A percentile compares a stretch with the other conserved stretches of the same genome.
Evolutionary conservation across 2,329 filamentous ascomycete species (phyloP).

Genomic region (Trichocomaceae sp.): DNA sequence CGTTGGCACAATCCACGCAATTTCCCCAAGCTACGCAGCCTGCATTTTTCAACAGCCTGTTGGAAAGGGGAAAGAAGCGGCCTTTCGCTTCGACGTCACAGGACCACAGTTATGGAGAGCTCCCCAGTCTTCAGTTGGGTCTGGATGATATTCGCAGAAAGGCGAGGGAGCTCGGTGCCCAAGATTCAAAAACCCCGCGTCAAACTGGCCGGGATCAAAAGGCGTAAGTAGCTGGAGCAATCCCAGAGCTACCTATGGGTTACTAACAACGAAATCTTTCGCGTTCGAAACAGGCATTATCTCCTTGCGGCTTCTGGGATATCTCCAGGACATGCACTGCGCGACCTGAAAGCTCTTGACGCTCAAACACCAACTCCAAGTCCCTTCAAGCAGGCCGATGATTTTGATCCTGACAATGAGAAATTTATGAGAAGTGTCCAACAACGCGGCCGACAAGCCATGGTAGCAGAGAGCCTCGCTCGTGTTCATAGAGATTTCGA

Average conservation of each 20-base stretch:
- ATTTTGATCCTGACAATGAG: constrained; percentile 51
- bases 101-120: constrained; percentile 57
- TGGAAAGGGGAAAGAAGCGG: constrained; percentile 61
- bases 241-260: not conserved
- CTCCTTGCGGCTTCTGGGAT: constrained; percentile 89
- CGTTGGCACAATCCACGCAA: constrained; percentile 20
- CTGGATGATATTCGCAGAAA: constrained; percentile 74
- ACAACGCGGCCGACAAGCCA: constrained; percentile 81
- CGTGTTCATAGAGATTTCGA: constrained; percentile 89
- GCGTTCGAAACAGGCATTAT: constrained; percentile 60
- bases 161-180: constrained; percentile 70
- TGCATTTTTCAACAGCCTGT: constrained; percentile 58
- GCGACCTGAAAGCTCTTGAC: constrained; percentile 77
- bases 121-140: constrained; percentile 84
- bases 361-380: constrained; percentile 53
- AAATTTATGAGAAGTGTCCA: constrained; percentile 80
- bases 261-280: not conserved
- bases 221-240: constrained; percentile 40
- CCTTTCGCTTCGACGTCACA: constrained; percentile 54
- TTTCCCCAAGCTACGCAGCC: constrained; percentile 40
- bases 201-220: constrained; percentile 42
- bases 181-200: constrained; percentile 45
- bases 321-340: constrained; percentile 75
- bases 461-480: constrained; percentile 86
- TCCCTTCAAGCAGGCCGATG: constrained; percentile 30